Evolutionary conservation across 192 early-diverging fungal species (phyloP).

Genomic region (Blastocladiella britannica): DNA sequence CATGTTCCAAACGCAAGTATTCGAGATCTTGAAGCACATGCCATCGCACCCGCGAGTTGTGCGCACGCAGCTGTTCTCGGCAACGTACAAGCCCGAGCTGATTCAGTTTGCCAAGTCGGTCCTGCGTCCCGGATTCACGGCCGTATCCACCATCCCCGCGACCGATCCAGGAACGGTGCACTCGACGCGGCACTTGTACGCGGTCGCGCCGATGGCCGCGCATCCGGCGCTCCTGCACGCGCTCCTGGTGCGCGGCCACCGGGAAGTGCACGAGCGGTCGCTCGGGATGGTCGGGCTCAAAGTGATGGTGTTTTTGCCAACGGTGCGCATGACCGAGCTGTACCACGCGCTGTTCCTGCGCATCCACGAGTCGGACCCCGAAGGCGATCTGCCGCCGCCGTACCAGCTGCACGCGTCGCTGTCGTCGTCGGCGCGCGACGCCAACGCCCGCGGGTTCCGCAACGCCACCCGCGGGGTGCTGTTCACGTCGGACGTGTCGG

Average conservation of each 20-base stretch:
- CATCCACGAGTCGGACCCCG: slow-evolving; percentile 10
- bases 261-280: too few relatives aligned
- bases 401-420: slow-evolving; percentile 61
- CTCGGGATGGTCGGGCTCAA: slow-evolving; percentile 37
- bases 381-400: slow-evolving; percentile 5
- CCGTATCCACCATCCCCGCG: slow-evolving; percentile 64
- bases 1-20: slow-evolving; percentile 73
- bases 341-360: slow-evolving; percentile 38
- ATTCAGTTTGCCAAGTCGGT: slow-evolving; percentile 37
- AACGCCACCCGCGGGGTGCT: slow-evolving; percentile 35
- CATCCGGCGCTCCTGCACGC: slow-evolving; percentile 41
- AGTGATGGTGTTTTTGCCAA: slow-evolving; percentile 76
- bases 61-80: slow-evolving; percentile 82
- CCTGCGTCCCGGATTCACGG: slow-evolving; percentile 36
- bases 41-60: slow-evolving; percentile 54
- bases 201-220: slow-evolving; percentile 32
- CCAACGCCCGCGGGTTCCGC: slow-evolving; percentile 57
- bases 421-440: slow-evolving; percentile 45
- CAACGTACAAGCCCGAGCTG: slow-evolving; percentile 61
- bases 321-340: slow-evolving; percentile 44
- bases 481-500: slow-evolving; percentile 87
- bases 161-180: slow-evolving; percentile 67
- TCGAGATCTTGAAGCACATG: slow-evolving; percentile 35
- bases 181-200: slow-evolving; percentile 59
- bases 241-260: slow-evolving; percentile 42